phyloP scores from a whole-genome alignment of 139 green algal genomes.

The Marvania coccoides region DNA sequence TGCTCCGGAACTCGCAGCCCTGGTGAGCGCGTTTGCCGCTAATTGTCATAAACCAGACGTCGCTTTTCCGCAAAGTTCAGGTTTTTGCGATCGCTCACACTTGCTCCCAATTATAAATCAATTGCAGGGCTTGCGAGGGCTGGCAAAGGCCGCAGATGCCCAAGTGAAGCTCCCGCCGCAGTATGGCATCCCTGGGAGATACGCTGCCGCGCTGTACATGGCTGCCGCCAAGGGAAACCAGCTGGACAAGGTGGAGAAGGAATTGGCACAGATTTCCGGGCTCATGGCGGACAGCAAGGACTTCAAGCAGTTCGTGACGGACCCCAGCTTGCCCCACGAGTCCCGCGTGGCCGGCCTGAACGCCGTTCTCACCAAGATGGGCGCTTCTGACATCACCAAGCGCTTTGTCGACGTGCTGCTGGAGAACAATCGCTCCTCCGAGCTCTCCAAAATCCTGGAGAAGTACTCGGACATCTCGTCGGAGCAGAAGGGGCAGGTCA shows the following conservation, averaged over 20 bases:
- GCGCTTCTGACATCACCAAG: slow-evolving; percentile 42
- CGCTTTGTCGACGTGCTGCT: slow-evolving; percentile 40
- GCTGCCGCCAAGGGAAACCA: slow-evolving; percentile 33
- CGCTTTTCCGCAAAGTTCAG: not conserved
- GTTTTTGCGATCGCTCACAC: not conserved
- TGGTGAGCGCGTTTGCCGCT: not conserved
- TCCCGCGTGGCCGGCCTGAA: slow-evolving; percentile 22
- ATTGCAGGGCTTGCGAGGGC: slow-evolving; percentile 10
- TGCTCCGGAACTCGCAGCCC: not conserved
- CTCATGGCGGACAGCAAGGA: slow-evolving; percentile 21
- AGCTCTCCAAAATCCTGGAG: slow-evolving; percentile 39
- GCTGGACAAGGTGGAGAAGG: slow-evolving; percentile 36
- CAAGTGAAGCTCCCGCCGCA: slow-evolving; percentile 23
- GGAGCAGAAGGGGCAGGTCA: slow-evolving; percentile 52
- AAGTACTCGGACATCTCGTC: slow-evolving; percentile 53
- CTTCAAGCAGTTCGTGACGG: slow-evolving; percentile 37
- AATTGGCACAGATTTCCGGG: slow-evolving; percentile 33
- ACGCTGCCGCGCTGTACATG: slow-evolving; percentile 54
- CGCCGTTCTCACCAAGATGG: slow-evolving; percentile 29
- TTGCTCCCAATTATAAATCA: not conserved
- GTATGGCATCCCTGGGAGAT: slow-evolving; percentile 43
- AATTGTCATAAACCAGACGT: not conserved
- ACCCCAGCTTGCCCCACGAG: slow-evolving; percentile 35
- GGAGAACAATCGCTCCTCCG: slow-evolving; percentile 57
- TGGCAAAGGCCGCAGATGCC: not conserved